phyloP scores from a whole-genome alignment of 1,284 basidiomycete genomes.

The Entoloma clypeatum region DNA sequence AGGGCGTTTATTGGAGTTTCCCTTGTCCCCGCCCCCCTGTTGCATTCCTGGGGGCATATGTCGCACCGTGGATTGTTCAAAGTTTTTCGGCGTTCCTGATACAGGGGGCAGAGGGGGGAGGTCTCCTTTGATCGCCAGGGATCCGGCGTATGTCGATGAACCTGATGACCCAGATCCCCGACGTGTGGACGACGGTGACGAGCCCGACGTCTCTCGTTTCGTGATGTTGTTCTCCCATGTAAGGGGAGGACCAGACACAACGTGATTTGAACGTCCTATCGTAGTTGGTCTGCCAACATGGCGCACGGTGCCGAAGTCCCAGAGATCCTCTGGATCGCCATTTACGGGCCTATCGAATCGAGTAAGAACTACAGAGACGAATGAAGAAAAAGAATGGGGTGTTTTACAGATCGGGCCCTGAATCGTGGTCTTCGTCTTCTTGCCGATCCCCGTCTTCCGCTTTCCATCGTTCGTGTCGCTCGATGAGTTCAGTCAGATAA shows the following conservation, averaged over 20 bases:
- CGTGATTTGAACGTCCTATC: constrained; percentile 58
- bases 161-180: constrained; percentile 22
- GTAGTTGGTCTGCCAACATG: constrained; percentile 56
- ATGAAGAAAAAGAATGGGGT: constrained; percentile 5
- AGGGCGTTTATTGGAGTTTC: constrained; percentile 21
- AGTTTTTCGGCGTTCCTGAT: constrained; percentile 39
- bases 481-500: constrained; percentile 94
- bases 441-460: constrained; percentile 80
- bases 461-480: constrained; percentile 91
- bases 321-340: constrained; percentile 79
- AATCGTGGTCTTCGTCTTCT: constrained; percentile 67
- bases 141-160: constrained; percentile 34
- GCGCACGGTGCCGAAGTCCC: constrained; percentile 93
- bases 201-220: constrained; percentile 45
- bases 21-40: constrained; percentile 19
- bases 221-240: constrained; percentile 81
- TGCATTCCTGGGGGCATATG: constrained; percentile 39
- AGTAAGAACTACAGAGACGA: constrained; percentile 2
- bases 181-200: constrained; percentile 25
- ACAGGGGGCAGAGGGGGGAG: constrained; percentile 54
- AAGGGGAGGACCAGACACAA: constrained; percentile 61
- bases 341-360: constrained; percentile 40
- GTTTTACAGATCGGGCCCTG: constrained; percentile 57
- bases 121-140: constrained; percentile 53
- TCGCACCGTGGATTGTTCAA: constrained; percentile 66